Conservation (phyloP, 2,329 filamentous ascomycete species). For the Paecilomyces formosus region DNA sequence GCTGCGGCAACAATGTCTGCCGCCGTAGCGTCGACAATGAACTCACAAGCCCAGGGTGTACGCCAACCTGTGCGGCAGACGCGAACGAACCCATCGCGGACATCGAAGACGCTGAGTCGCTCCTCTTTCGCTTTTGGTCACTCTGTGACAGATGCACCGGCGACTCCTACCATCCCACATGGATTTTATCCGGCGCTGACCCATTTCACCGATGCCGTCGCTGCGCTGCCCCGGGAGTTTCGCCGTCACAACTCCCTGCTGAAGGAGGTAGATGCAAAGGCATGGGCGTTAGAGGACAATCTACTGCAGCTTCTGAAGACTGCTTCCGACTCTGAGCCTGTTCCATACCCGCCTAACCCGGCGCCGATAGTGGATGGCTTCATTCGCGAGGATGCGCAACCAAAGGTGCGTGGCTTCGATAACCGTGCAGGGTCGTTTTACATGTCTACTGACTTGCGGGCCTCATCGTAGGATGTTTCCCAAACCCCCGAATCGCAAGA, state of each 20-base stretch:
- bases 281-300: conserved; percentile 77
- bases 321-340: conserved; percentile 25
- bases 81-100: conserved; percentile 42
- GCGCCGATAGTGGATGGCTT: conserved; percentile 28
- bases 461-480: conserved; percentile 16
- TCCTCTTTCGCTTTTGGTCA: conserved; percentile 33
- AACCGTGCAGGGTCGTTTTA: not conserved
- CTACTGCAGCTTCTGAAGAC: conserved; percentile 63
- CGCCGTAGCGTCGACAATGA: conserved; percentile 18
- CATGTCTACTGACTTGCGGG: conserved; percentile 1
- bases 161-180: conserved; percentile 28
- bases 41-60: conserved; percentile 20
- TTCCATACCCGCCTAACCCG: conserved; percentile 24
- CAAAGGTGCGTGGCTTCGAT: conserved; percentile 17
- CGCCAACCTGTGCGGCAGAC: conserved; percentile 38
- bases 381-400: conserved; percentile 25
- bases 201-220: conserved; percentile 84
- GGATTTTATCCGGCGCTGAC: conserved; percentile 60
- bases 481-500: conserved; percentile 26
- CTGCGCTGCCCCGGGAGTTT: conserved; percentile 87
- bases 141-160: conserved; percentile 18
- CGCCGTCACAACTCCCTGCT: conserved; percentile 91
- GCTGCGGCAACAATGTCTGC: conserved; percentile 15
- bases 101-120: conserved; percentile 37
- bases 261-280: conserved; percentile 97